A percentile compares a stretch with the other conserved stretches of the same genome.
These are phyloP conservation scores for Acacia concinna DNA, from an alignment of 331 rosid genomes.

Conservation along the genomic window DNA sequence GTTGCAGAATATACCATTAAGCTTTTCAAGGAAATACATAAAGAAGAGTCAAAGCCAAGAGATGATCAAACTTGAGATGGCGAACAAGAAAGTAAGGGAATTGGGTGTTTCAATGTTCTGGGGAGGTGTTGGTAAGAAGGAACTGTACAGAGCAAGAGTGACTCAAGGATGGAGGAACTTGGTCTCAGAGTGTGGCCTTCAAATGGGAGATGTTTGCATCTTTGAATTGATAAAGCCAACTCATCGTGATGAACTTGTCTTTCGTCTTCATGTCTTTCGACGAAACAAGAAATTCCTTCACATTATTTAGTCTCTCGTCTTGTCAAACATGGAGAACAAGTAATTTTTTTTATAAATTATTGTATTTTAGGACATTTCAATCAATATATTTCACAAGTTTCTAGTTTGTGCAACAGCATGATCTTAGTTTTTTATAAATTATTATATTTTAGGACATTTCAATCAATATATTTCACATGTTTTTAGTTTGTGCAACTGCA, in stretches of 20 bases:
- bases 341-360: too few relatives aligned
- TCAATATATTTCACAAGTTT: too few relatives aligned
- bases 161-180: neutral
- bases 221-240: neutral
- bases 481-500: too few relatives aligned
- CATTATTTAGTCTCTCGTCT: neutral
- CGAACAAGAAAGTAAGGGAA: neutral
- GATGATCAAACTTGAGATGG: neutral
- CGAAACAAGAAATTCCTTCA: neutral
- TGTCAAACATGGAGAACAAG: too few relatives aligned
- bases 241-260: neutral
- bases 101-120: neutral
- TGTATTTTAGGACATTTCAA: too few relatives aligned
- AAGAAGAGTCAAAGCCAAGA: neutral
- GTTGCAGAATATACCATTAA: neutral
- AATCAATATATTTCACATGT: too few relatives aligned
- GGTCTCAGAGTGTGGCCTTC: neutral
- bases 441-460: too few relatives aligned
- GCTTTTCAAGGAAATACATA: neutral
- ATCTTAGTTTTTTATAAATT: too few relatives aligned
- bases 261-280: neutral
- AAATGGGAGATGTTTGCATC: neutral
- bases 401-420: too few relatives aligned
- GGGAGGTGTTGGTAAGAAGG: neutral
- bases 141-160: neutral